Base-by-base conservation (phyloP, 176 grass and related monocot genomes). In the Bothriochloa decipiens region DNA sequence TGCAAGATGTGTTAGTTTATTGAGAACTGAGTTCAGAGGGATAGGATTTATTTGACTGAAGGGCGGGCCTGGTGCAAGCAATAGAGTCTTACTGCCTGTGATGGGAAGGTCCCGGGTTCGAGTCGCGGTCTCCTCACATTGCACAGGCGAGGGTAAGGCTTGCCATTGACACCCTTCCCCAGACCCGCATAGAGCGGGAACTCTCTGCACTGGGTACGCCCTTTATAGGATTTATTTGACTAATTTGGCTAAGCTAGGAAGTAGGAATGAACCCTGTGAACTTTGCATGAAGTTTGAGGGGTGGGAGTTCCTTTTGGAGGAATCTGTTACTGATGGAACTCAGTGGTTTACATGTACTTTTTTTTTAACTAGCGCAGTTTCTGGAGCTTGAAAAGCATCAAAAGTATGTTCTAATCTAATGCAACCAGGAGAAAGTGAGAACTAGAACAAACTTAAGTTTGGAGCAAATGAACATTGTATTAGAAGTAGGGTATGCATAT, bases 251-350 rank as follows among this genome's bases (percentile, higher is more conserved):
- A 45, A 42, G 39, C 4, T 78, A 29, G 75, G 58, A 77, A 16
- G 2, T 78, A 29, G 75, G 58, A 77, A 16, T 41, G 25, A 45
- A 7, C 39, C 60, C 14, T 12, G 5, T 65, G 11, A 79, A 78
- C 13, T 79, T 61, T 29, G 23, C 77, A 79, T 33, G 60, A 79
- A 79, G 12, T 61, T 77, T 63, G 57, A 78, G 58, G 14, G 14
- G 23, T 65, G 37, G 20, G 26, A 66, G 11, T 33, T 32, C 61
- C 16, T 65, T 79, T 46, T 33, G 16, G 50, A 37, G 29, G 33
- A 49, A 49, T 27, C 13, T 14, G 8, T 74, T 20, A 46, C 23
- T 47, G 52, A 29, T 76, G 32, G 50, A 36, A 16, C 50, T 58
- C 36, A 57, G 73, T 39, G 11, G 20, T 76, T 15, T 76, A 26